A percentile compares a stretch with the other conserved stretches of the same genome.
phyloP scores from a whole-genome alignment of 2,329 filamentous ascomycete species.

The Neonectria sp. region DNA sequence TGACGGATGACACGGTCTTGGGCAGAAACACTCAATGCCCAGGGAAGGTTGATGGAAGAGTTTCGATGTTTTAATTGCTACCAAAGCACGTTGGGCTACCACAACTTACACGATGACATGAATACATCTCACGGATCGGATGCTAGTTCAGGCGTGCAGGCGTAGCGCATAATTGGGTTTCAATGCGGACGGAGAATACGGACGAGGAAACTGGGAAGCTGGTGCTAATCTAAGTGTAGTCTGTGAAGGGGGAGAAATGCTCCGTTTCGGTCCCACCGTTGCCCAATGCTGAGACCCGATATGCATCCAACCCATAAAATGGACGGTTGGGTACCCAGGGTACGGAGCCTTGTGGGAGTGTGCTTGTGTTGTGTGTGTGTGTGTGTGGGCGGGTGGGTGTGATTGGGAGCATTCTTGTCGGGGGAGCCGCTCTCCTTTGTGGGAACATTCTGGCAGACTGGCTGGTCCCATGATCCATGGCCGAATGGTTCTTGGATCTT shows the following conservation, averaged over 20 bases:
- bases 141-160: conserved; percentile 8
- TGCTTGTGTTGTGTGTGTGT: background rate
- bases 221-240: conserved; percentile 4
- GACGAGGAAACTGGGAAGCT: conserved; percentile 10
- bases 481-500: conserved; percentile 17
- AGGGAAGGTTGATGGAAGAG: conserved; percentile 3
- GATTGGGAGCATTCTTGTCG: conserved; percentile 12
- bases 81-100: conserved; percentile 22
- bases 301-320: conserved; percentile 10
- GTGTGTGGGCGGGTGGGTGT: conserved; percentile 3
- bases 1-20: conserved; percentile 22
- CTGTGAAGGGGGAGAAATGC: background rate
- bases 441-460: conserved; percentile 13
- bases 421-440: conserved; percentile 13
- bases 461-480: conserved; percentile 21
- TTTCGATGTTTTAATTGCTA: conserved; percentile 18
- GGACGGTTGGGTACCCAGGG: conserved; percentile 22
- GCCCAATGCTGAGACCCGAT: conserved; percentile 25
- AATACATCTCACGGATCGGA: conserved; percentile 14
- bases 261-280: conserved; percentile 24
- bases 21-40: conserved; percentile 21
- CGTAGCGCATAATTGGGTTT: conserved; percentile 24
- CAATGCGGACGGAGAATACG: conserved; percentile 14
- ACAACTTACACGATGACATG: conserved; percentile 13
- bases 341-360: conserved; percentile 19